Evolutionary conservation across 352 stramenopile species (phyloP), one percentile per base, ranked within the genome.

Genomic region (Pythium dissimile): DNA sequence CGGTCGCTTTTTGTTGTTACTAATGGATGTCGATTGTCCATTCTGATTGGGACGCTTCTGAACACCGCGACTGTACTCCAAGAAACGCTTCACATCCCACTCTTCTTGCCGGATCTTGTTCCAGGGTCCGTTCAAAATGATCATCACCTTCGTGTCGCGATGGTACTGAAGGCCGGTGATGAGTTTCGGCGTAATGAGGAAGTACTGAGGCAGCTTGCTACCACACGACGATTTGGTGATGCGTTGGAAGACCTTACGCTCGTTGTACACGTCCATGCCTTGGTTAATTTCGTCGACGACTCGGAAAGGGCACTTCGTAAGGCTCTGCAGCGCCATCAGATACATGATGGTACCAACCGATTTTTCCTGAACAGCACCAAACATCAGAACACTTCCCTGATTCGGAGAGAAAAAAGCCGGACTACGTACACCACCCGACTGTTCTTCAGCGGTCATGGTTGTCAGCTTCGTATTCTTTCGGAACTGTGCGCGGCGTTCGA

Each of bases 331-430:
- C 27, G 86, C 86, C 86, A 95, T 95, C 61, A 95, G 66, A 48
- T 95, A 95, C 84, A 95, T 94, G 59, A 93, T 95, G n/a, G 86
- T 95, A 32, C 84, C 84, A 5, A 95, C 86, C 28, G 84, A 91
- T 79, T 94, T 95, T 73, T 95, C 86, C 84, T 94, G 41, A 24
- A 54, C 20, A 2, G 38, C 20, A 58, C 45, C 21, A 5, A 52
- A 23, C 12, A 48, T 13, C 8, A n/a, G 5, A 15, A 32, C 2
- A 32, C 23, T 16, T 8, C 1, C n/a, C 39, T 11, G 15, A 58
- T 49, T 49, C 41, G 1, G 20, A 31, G 54, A 11, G 21, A 21
- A 30, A 12, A 8, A 26, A 26, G n/a, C n/a, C n/a, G n/a, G 3
- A 11, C n/a, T 15, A 77, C 82, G 54, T 75, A 94, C 84, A 44